A percentile compares a stretch with the other conserved stretches of the same genome.
These are phyloP conservation scores for Plasmodium relictum DNA, from an alignment of 169 alveolate species.

Conservation along the genomic window DNA sequence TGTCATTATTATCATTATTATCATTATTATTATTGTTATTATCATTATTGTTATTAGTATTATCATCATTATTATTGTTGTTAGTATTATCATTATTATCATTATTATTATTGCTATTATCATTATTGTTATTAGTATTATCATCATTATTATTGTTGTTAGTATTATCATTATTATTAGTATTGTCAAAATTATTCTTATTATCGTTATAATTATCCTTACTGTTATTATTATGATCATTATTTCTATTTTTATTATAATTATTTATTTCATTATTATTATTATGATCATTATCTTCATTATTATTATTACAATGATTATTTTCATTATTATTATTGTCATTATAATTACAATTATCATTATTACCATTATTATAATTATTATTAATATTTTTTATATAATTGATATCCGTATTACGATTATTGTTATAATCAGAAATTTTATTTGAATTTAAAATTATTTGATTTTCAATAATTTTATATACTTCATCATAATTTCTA, in stretches of 20 bases:
- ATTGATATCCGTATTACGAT: background rate
- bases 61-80: conserved; percentile 1
- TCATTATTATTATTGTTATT: background rate
- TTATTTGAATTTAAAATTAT: background rate
- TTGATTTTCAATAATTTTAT: conserved; percentile 3
- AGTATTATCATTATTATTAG: background rate
- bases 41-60: background rate
- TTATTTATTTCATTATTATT: conserved; percentile 5
- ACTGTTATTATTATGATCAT: background rate
- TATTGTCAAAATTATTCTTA: too few relatives aligned
- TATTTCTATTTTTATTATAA: background rate
- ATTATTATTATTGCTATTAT: background rate
- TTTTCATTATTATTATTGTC: background rate
- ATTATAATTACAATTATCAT: background rate
- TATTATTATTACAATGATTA: background rate
- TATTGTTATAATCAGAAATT: background rate
- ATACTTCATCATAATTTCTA: background rate
- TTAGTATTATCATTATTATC: background rate
- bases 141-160: background rate
- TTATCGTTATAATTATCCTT: background rate
- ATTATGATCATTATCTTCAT: background rate
- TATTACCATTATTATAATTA: background rate
- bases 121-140: background rate
- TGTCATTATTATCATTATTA: background rate
- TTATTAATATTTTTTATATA: background rate